Evolutionary conservation across 129 eudicot species (phyloP).

Genomic region (Logfia minima): DNA sequence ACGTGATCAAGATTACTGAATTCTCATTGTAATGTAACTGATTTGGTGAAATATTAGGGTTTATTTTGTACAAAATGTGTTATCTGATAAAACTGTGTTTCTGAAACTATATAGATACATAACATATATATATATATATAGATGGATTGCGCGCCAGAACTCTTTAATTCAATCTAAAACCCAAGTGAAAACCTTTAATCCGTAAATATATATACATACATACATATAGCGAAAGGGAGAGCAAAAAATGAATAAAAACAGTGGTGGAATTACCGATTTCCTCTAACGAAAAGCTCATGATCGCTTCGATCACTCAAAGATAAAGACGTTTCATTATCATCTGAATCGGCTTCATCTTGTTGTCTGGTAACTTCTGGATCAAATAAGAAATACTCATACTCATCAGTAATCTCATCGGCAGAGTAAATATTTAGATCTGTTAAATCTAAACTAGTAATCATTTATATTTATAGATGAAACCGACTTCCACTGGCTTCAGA

Average conservation of each 20-base stretch:
- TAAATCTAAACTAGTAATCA: no score
- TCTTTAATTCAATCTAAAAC: constrained; percentile 18
- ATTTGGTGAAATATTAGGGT: background rate
- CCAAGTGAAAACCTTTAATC: constrained; percentile 45
- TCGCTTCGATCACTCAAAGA: constrained; percentile 55
- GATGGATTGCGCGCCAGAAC: background rate
- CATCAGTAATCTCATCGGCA: constrained; percentile 49
- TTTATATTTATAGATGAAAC: constrained; percentile 12
- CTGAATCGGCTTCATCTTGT: constrained; percentile 46
- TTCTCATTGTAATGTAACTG: background rate
- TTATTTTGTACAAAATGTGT: constrained; percentile 4
- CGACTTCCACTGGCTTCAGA: no score
- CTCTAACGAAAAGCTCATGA: constrained; percentile 82
- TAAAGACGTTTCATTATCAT: constrained; percentile 36
- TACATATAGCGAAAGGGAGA: no score
- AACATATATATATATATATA: no score
- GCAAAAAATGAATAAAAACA: no score
- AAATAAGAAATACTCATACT: constrained; percentile 64
- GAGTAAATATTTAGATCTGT: constrained; percentile 18
- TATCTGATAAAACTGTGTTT: constrained; percentile 1
- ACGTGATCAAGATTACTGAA: constrained; percentile 5
- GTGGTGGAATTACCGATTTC: constrained; percentile 61
- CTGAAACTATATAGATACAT: no score
- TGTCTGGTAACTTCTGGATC: constrained; percentile 67
- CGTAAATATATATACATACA: background rate